phyloP scores from a whole-genome alignment of 1,139 yeast genomes.

The Pichia kudriavzevii region DNA sequence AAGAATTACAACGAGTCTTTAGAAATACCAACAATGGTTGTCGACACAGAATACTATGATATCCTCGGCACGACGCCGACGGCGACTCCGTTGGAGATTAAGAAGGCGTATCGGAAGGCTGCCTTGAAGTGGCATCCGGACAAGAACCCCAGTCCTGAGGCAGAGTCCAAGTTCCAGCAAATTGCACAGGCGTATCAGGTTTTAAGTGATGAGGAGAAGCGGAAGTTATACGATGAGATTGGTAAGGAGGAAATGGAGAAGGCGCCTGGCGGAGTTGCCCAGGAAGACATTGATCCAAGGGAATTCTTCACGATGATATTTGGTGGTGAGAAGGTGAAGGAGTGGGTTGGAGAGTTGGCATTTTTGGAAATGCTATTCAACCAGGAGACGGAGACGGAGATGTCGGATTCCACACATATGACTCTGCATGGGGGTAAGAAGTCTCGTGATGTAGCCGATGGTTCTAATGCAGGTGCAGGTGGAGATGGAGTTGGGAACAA shows the following conservation, averaged over 20 bases:
- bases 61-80: conserved; percentile 55
- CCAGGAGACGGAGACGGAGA: conserved; percentile 23
- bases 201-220: conserved; percentile 62
- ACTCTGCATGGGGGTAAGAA: conserved; percentile 11
- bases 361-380: conserved; percentile 53
- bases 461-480: conserved; percentile 12
- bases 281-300: conserved; percentile 74
- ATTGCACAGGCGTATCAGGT: conserved; percentile 81
- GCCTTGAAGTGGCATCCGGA: conserved; percentile 93
- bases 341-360: conserved; percentile 71
- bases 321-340: conserved; percentile 88
- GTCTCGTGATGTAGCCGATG: conserved; percentile 6
- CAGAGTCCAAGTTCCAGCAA: conserved; percentile 49
- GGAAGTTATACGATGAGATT: conserved; percentile 72
- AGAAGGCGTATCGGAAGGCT: conserved; percentile 84
- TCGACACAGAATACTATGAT: conserved; percentile 87
- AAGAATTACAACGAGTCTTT: no score
- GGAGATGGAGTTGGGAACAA: conserved; percentile 32
- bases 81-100: conserved; percentile 79
- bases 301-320: conserved; percentile 82
- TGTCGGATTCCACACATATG: conserved; percentile 9
- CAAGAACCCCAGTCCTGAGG: conserved; percentile 82
- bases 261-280: conserved; percentile 43
- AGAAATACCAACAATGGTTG: conserved; percentile 62
- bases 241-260: conserved; percentile 62